A percentile compares a stretch with the other conserved stretches of the same genome.
Conservation (phyloP, 2,329 filamentous ascomycete species). For the Talaromyces sp. region DNA sequence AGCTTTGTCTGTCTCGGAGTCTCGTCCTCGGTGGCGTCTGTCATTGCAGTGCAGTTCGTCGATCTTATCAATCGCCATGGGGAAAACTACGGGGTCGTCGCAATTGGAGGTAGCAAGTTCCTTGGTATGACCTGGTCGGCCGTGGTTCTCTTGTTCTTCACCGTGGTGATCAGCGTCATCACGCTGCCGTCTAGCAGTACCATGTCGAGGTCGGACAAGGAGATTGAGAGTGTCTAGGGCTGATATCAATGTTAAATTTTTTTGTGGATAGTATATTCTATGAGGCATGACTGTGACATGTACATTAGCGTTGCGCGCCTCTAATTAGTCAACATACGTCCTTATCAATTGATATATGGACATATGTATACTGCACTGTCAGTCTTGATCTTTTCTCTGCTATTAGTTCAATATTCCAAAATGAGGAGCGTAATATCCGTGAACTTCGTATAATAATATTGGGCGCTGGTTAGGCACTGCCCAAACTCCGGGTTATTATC, state of each 20-base stretch:
- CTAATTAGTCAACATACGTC: background rate
- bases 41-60: conserved; percentile 50
- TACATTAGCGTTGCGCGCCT: background rate
- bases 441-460: background rate
- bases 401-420: background rate
- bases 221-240: conserved; percentile 4
- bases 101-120: conserved; percentile 49
- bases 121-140: conserved; percentile 56
- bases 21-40: conserved; percentile 68
- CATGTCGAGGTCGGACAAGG: conserved; percentile 8
- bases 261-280: background rate
- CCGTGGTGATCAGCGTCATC: conserved; percentile 24
- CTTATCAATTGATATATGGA: background rate
- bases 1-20: conserved; percentile 58
- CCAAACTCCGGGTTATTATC: background rate
- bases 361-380: background rate
- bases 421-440: background rate
- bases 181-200: conserved; percentile 19
- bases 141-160: conserved; percentile 30
- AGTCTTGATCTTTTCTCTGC: background rate
- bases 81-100: conserved; percentile 43
- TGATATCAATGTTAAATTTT: background rate
- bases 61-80: conserved; percentile 50
- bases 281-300: background rate
- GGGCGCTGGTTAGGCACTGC: background rate